Evolutionary conservation across 2,329 filamentous ascomycete species (phyloP).

Genomic region (Stagonosporopsis cucurbitacearum): DNA sequence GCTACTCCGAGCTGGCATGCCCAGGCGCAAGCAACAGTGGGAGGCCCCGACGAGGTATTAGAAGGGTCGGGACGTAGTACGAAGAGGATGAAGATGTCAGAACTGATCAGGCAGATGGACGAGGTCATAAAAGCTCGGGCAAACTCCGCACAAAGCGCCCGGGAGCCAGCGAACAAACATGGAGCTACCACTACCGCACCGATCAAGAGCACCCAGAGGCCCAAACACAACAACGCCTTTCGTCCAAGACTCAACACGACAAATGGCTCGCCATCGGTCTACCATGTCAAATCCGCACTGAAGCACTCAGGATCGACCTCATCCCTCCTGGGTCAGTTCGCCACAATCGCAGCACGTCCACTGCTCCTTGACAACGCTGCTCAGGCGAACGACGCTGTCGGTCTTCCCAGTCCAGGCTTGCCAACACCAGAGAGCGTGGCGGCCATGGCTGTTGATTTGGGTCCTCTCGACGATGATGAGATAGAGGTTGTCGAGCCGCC

Average conservation of each 20-base stretch:
- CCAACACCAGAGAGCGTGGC: constrained; percentile 4
- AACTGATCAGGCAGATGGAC: neutral
- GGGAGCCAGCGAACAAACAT: neutral
- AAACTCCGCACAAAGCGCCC: neutral
- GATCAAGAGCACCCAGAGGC: neutral
- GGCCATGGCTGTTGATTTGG: neutral
- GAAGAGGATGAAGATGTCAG: constrained; percentile 36
- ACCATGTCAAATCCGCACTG: constrained; percentile 29
- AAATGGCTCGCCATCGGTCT: constrained; percentile 26
- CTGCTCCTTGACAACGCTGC: constrained; percentile 17
- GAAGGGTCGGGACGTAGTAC: constrained; percentile 5
- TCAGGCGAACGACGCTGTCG: neutral
- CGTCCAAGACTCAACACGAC: constrained; percentile 1
- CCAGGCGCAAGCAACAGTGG: neutral
- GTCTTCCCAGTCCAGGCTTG: constrained; percentile 1
- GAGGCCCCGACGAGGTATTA: neutral
- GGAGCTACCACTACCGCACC: neutral
- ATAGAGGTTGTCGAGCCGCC: neutral
- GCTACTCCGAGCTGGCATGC: constrained; percentile 3
- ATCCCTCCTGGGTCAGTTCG: constrained; percentile 2
- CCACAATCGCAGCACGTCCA: constrained; percentile 9
- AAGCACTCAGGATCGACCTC: constrained; percentile 18
- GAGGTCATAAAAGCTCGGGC: neutral
- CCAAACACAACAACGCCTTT: neutral
- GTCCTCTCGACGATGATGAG: neutral